Percentiles rank a stretch among this genome's conserved stretches.
Evolutionary conservation across 192 early-diverging fungal species (phyloP).

Genomic region (Backusella luteola): DNA sequence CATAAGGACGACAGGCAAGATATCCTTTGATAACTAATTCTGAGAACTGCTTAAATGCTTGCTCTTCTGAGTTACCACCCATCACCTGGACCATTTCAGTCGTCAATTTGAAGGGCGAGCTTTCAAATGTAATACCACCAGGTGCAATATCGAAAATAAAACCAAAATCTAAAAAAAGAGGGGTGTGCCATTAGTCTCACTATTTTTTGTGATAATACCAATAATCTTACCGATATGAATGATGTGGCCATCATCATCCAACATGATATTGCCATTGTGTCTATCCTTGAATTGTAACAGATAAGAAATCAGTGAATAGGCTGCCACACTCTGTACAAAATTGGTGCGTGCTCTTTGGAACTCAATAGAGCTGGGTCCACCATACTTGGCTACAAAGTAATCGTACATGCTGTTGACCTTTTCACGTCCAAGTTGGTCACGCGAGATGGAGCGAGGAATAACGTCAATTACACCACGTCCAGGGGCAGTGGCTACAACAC

Average conservation of each 20-base stretch:
- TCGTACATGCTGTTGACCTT: conserved; percentile 96
- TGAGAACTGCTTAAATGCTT: conserved; percentile 85
- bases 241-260: conserved; percentile 95
- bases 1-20: conserved; percentile 86
- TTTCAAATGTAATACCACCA: conserved; percentile 94
- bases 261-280: conserved; percentile 99
- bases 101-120: conserved; percentile 96
- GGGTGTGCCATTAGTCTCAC: background rate
- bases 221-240: conserved; percentile 82
- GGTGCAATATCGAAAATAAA: conserved; percentile 98
- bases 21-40: conserved; percentile 91
- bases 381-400: conserved; percentile 93
- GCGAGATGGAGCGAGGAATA: conserved; percentile 93
- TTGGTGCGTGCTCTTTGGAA: conserved; percentile 90
- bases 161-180: conserved; percentile 78
- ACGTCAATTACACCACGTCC: conserved; percentile 99
- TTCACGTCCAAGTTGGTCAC: conserved; percentile 98
- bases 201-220: background rate
- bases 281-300: conserved; percentile 98
- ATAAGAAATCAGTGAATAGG: conserved; percentile 93
- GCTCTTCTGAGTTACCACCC: conserved; percentile 79
- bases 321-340: conserved; percentile 94
- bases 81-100: conserved; percentile 96
- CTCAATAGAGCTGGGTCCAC: conserved; percentile 78
- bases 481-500: conserved; percentile 94